These are phyloP conservation scores for Panaeolus papilionaceus DNA, from an alignment of 768 basidiomycete genomes.

Conservation along the genomic window DNA sequence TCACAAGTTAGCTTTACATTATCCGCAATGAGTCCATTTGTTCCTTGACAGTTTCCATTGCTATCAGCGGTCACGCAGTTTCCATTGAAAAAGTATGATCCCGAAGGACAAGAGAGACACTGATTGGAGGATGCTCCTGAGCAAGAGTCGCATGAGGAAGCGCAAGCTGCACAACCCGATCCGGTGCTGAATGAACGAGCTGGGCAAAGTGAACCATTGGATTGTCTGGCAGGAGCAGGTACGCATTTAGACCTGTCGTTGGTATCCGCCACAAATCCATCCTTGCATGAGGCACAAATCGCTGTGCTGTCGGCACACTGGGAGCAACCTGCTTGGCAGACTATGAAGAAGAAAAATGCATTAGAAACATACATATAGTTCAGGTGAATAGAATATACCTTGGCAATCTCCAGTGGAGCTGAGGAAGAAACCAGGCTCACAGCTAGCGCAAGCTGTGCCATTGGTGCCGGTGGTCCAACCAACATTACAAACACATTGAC, in stretches of 20 bases:
- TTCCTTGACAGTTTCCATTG: conserved; percentile 76
- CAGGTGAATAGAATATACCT: conserved; percentile 46
- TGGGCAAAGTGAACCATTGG: conserved; percentile 64
- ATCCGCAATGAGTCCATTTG: conserved; percentile 72
- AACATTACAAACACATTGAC: conserved; percentile 76
- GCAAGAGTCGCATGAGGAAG: conserved; percentile 74
- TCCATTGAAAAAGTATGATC: conserved; percentile 69
- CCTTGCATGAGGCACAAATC: conserved; percentile 72
- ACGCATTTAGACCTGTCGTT: conserved; percentile 74
- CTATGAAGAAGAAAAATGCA: conserved; percentile 38
- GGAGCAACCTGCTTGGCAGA: conserved; percentile 77
- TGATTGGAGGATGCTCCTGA: conserved; percentile 68
- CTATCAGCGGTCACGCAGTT: conserved; percentile 69
- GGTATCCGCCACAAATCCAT: conserved; percentile 71
- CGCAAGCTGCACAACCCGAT: conserved; percentile 61
- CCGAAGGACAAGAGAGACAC: conserved; percentile 72
- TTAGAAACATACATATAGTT: conserved; percentile 8
- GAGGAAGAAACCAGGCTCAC: conserved; percentile 78
- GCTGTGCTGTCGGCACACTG: conserved; percentile 73
- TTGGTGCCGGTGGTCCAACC: conserved; percentile 78
- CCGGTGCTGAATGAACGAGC: conserved; percentile 66
- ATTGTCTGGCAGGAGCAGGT: conserved; percentile 53
- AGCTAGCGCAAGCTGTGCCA: conserved; percentile 80
- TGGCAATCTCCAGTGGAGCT: conserved; percentile 74
- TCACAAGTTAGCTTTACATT: conserved; percentile 87